Base-by-base conservation (phyloP, 768 basidiomycete species). In the Termitomyces sp. region DNA sequence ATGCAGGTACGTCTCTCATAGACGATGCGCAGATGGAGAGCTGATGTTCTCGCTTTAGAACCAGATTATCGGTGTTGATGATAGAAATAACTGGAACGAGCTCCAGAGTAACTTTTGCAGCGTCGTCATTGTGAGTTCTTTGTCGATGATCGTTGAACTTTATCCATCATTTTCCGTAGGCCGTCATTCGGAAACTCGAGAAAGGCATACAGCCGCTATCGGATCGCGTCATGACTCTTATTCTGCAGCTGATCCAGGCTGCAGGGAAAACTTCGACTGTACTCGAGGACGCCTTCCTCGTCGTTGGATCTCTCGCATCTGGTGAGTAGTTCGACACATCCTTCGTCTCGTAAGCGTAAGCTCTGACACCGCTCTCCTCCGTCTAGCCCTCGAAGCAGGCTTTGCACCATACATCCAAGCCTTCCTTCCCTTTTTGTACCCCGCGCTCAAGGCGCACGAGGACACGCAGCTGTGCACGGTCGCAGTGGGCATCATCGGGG, bases 41-140 rank as follows among this genome's bases (percentile, higher is more conserved):
- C 44, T 58, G 13, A 59, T 33, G 48, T 15, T 11, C 5, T 4
- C 36, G 39, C 15, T 9, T 2, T 66, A 95, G 86, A 93, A 91
- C 71, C 95, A 98, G 75, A 89, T 98, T 58, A 78, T 99, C 41
- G 97, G 97, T 46, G 79, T 87, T 18, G 97, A 99, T 72, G 97
- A 99, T 69, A 87, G 93, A 62, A 95, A 95, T 74, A 99, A 97
- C 77, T 97, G 96, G 95, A 97, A 97, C 68, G 96, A 99, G 70
- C 80, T 99, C 27, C 95, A 97, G 71, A 89, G 93, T 74, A 97
- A 96, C 75, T 81, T 98, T 65, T 97, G 95, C 71, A 87, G 89
- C 63, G 91, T 97, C 49, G 80, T 92, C 55, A 90, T 93, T 56
- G 93, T 93, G 68, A 69, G 91, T 77, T 22, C 37, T 48, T 44